Conservation (phyloP, 352 stramenopile species). For the Phytophthora pini region DNA sequence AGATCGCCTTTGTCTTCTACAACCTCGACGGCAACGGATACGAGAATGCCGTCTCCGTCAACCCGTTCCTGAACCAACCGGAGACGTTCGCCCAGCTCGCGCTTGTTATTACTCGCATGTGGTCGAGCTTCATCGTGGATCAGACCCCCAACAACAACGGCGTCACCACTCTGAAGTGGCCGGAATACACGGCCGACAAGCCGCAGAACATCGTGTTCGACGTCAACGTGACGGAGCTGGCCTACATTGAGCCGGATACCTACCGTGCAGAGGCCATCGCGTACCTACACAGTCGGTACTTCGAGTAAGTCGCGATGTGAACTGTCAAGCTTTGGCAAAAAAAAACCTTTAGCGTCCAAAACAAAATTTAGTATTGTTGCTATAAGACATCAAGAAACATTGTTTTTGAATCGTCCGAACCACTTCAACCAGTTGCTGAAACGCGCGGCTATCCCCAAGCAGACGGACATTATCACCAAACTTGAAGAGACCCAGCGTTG, state of each 20-base stretch:
- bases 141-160: slow-evolving; percentile 8
- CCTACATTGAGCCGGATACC: slow-evolving; percentile 24
- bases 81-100: slow-evolving; percentile 21
- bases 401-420: too few species aligned
- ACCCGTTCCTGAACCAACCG: slow-evolving; percentile 31
- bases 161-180: slow-evolving; percentile 30
- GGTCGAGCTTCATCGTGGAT: slow-evolving; percentile 35
- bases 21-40: slow-evolving; percentile 37
- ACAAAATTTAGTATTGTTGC: too few species aligned
- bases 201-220: slow-evolving; percentile 37
- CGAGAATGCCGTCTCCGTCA: slow-evolving; percentile 23
- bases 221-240: slow-evolving; percentile 20
- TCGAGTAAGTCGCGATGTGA: too few species aligned
- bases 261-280: slow-evolving; percentile 26
- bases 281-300: slow-evolving; percentile 28
- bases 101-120: slow-evolving; percentile 30
- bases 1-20: slow-evolving; percentile 43
- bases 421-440: too few species aligned
- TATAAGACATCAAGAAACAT: too few species aligned
- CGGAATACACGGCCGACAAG: slow-evolving; percentile 29
- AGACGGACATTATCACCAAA: too few species aligned
- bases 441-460: too few species aligned
- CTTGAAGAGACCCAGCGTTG: too few species aligned
- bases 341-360: too few species aligned
- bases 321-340: too few species aligned